phyloP scores from a whole-genome alignment of 2,329 filamentous ascomycete species.

The Fonsecaea pugnacius region DNA sequence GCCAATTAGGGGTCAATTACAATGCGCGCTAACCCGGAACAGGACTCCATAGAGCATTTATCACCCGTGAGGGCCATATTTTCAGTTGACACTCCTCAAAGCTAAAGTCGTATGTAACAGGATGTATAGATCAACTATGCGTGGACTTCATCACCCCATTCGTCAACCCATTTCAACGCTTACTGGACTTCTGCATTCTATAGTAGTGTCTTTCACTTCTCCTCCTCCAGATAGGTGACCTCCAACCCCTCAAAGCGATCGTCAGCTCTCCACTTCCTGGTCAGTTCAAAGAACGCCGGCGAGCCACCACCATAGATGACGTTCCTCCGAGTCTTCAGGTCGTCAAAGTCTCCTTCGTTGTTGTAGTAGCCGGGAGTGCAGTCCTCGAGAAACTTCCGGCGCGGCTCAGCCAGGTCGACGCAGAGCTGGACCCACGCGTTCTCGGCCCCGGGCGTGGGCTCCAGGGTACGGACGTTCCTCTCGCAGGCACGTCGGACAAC shows the following conservation, averaged over 20 bases:
- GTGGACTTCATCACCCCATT: neutral
- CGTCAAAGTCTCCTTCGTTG: slow-evolving; percentile 25
- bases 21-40: too few relatives aligned
- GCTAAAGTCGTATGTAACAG: neutral
- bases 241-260: slow-evolving; percentile 30
- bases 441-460: slow-evolving; percentile 30
- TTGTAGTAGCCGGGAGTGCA: slow-evolving; percentile 34
- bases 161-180: neutral
- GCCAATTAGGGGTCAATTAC: too few relatives aligned
- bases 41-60: too few relatives aligned
- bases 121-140: neutral
- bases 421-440: slow-evolving; percentile 28
- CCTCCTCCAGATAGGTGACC: neutral
- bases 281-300: slow-evolving; percentile 24
- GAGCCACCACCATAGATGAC: slow-evolving; percentile 30
- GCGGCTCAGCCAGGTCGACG: slow-evolving; percentile 15
- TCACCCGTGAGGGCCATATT: too few relatives aligned
- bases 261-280: slow-evolving; percentile 28
- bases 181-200: neutral
- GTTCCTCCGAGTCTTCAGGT: slow-evolving; percentile 13
- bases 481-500: slow-evolving; percentile 21
- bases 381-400: slow-evolving; percentile 24
- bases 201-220: too few relatives aligned
- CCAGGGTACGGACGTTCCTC: slow-evolving; percentile 23
- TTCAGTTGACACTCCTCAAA: too few relatives aligned